These are phyloP conservation scores for Paramecium sexaurelia DNA, from an alignment of 73 alveolate species.

Conservation along the genomic window DNA sequence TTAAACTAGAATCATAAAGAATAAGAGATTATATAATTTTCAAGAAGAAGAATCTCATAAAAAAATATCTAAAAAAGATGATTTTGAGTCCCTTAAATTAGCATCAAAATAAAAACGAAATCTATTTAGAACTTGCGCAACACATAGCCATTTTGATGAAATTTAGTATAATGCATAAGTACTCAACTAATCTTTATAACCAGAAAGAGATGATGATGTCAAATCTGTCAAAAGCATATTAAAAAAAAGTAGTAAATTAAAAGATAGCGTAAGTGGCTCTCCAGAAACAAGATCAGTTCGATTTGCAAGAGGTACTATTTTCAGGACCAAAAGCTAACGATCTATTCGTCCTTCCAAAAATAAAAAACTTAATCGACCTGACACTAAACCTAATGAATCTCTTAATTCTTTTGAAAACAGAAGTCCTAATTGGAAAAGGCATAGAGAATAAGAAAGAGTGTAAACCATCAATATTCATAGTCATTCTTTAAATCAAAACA, in stretches of 20 bases:
- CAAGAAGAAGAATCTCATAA: slow-evolving; percentile 2
- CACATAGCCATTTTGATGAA: neutral
- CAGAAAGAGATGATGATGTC: neutral
- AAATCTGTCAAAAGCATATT: neutral
- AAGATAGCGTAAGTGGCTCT: neutral
- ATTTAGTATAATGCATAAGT: neutral
- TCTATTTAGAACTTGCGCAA: neutral
- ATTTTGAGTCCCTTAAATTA: neutral
- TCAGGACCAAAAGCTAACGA: neutral
- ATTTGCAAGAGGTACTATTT: slow-evolving; percentile 5
- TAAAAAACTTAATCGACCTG: neutral
- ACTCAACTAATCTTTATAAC: neutral
- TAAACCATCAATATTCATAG: neutral
- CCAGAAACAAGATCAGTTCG: slow-evolving; percentile 6
- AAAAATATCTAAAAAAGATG: neutral
- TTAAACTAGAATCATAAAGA: neutral
- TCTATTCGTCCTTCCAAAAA: neutral
- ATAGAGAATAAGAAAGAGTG: neutral
- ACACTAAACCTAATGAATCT: neutral
- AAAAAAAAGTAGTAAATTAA: neutral
- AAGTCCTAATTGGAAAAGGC: neutral
- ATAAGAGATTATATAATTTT: neutral
- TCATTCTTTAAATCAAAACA: neutral
- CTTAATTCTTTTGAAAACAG: neutral
- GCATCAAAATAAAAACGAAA: neutral